These are phyloP conservation scores for Eremothecium gossypii DNA, from an alignment of 1,139 yeast genomes.

Conservation along the genomic window DNA sequence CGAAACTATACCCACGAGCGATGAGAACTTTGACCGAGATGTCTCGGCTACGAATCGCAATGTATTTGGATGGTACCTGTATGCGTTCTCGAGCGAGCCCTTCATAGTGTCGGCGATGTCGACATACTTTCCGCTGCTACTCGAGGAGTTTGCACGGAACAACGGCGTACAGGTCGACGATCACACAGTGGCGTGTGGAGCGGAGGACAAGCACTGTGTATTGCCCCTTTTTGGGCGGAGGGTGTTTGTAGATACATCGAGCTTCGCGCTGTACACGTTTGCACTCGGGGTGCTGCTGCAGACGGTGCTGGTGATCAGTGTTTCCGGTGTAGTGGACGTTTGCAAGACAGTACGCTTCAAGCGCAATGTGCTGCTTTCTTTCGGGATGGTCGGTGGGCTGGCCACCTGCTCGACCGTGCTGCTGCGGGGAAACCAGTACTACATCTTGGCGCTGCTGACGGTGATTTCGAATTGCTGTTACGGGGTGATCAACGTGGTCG, in stretches of 20 bases:
- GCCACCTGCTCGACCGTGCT: slow-evolving; percentile 40
- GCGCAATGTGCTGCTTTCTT: slow-evolving; percentile 36
- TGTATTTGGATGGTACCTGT: slow-evolving; percentile 44
- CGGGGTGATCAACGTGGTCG: slow-evolving; percentile 67
- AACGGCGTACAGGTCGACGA: slow-evolving; percentile 53
- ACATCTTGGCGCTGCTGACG: slow-evolving; percentile 46
- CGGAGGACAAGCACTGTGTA: slow-evolving; percentile 30
- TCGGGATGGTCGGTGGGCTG: slow-evolving; percentile 48
- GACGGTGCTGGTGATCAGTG: slow-evolving; percentile 53
- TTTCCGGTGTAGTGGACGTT: slow-evolving; percentile 62
- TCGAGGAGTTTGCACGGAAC: slow-evolving; percentile 57
- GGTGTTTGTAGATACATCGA: slow-evolving; percentile 48
- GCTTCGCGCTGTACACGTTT: slow-evolving; percentile 60
- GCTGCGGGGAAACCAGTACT: slow-evolving; percentile 39
- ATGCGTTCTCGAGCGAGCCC: slow-evolving; percentile 65
- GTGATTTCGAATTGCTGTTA: slow-evolving; percentile 55
- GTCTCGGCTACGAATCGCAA: slow-evolving; percentile 26
- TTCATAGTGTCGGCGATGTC: slow-evolving; percentile 65
- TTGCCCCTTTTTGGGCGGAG: slow-evolving; percentile 30
- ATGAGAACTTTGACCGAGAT: slow-evolving; percentile 7
- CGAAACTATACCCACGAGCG: slow-evolving; percentile 8
- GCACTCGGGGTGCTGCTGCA: slow-evolving; percentile 56
- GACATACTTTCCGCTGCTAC: slow-evolving; percentile 56
- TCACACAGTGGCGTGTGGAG: slow-evolving; percentile 37
- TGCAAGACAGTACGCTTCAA: slow-evolving; percentile 35